Evolutionary conservation across 2,329 filamentous ascomycete genomes (phyloP), one percentile per base, ranked within the genome.

Genomic region (Trichoderma lentiforme): DNA sequence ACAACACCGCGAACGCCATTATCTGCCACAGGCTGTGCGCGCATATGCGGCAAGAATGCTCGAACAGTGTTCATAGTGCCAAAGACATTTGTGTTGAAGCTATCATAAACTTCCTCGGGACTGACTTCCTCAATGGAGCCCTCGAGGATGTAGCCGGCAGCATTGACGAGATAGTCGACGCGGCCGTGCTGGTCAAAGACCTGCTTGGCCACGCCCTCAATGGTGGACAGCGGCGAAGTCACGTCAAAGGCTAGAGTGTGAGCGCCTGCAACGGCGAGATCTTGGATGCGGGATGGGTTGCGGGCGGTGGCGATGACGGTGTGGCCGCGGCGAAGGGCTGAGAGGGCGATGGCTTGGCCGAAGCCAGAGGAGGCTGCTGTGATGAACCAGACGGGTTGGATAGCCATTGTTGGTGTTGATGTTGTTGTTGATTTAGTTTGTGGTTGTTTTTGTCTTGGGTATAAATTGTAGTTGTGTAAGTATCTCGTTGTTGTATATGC

Each of bases 81-180:
- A 73, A 88, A 86, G 34, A 89, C 84, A 71, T 89, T 89, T 36
- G 86, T 86, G 75, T 85, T 82, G 77, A 87, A 87, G 12, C 77
- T 74, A 3, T 79, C 76, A 12, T 78, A 79, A 28, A 82, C 75
- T 73, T 85, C 83, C 43, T 82, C 74, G 1, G 78, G 76, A 3
- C 78, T 80, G 0, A 77, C 75, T 73, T 84, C 84, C 73, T 86
- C 84, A 2, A 82, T 76, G 0, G 81, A 77, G 0, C 83, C 84
- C 32, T 83, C 80, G 4, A 86, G 79, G 43, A 84, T 79, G 75
- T 81, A 86, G 0, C 83, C 86, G 0, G 84, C 85, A 0, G 84
- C 81, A 30, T 86, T 87, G 73, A 87, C 76, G 26, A 87, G 81
- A 65, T 86, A 83, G 60, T 86, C 85, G 32, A 87, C 81, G 39